Evolutionary conservation across 805 yeast species (phyloP).

Genomic region (Cyberlindnera subsufficiens): DNA sequence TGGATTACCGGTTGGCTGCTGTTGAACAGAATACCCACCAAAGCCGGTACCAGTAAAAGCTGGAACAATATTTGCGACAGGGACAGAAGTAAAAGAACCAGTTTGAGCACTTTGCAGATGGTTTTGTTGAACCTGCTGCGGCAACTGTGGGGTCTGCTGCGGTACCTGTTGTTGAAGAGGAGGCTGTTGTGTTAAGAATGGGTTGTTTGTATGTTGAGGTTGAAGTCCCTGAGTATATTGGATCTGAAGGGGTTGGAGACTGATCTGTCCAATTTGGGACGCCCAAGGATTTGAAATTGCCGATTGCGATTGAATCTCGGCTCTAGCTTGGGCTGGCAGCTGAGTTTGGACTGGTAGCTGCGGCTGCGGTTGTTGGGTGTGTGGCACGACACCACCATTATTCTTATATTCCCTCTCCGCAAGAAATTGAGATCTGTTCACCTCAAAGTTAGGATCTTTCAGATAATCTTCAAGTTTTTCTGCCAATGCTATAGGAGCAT

Average conservation of each 20-base stretch:
- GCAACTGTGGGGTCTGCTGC: slow-evolving; percentile 7
- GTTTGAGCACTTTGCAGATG: slow-evolving; percentile 15
- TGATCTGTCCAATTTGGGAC: slow-evolving; percentile 9
- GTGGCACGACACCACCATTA: slow-evolving; percentile 4
- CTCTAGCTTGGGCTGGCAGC: background rate
- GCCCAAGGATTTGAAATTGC: slow-evolving; percentile 14
- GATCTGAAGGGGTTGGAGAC: slow-evolving; percentile 11
- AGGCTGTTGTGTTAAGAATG: slow-evolving; percentile 14
- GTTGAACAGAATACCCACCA: slow-evolving; percentile 38
- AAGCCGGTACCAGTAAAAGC: slow-evolving; percentile 53
- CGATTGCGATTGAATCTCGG: slow-evolving; percentile 2
- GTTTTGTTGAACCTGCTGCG: slow-evolving; percentile 18
- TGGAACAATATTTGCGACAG: slow-evolving; percentile 20
- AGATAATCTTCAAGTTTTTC: slow-evolving; percentile 83
- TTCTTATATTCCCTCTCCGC: slow-evolving; percentile 50
- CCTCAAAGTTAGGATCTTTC: slow-evolving; percentile 79
- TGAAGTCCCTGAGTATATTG: slow-evolving; percentile 12
- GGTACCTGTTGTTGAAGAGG: slow-evolving; percentile 16
- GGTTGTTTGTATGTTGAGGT: slow-evolving; percentile 17
- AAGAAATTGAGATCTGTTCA: slow-evolving; percentile 70
- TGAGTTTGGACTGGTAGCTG: slow-evolving; percentile 8
- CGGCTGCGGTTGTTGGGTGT: slow-evolving; percentile 1
- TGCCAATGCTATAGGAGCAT: slow-evolving; percentile 93
- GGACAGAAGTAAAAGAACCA: slow-evolving; percentile 16
- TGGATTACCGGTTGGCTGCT: slow-evolving; percentile 26